phyloP scores from a whole-genome alignment of 2,329 filamentous ascomycete species.

The Curvularia eragrostidis region DNA sequence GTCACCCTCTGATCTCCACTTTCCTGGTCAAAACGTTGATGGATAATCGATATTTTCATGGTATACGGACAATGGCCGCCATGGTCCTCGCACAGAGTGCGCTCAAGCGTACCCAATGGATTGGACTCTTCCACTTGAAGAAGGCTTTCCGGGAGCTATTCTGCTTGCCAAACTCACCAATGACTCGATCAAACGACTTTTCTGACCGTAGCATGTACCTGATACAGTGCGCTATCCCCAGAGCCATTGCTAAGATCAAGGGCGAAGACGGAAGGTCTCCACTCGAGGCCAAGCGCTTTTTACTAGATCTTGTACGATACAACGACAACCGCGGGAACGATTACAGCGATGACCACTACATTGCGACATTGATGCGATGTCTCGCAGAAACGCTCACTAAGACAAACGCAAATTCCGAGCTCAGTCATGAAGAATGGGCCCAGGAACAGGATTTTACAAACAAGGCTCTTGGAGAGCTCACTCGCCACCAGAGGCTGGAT shows the following conservation, averaged over 20 bases:
- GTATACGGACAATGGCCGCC: constrained; percentile 86
- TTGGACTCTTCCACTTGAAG: constrained; percentile 83
- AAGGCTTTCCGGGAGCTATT: constrained; percentile 88
- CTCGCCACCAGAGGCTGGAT: constrained; percentile 68
- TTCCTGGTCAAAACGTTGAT: constrained; percentile 89
- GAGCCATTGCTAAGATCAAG: constrained; percentile 79
- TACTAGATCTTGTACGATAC: constrained; percentile 87
- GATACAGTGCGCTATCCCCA: constrained; percentile 82
- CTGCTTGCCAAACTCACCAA: constrained; percentile 77
- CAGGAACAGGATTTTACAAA: constrained; percentile 62
- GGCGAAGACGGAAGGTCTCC: constrained; percentile 79
- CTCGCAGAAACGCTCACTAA: constrained; percentile 62
- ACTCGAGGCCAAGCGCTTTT: constrained; percentile 77
- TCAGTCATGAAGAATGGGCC: constrained; percentile 54
- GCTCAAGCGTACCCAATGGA: constrained; percentile 63
- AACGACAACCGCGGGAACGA: constrained; percentile 94
- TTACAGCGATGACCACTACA: constrained; percentile 88
- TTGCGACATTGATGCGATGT: constrained; percentile 76
- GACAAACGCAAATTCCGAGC: constrained; percentile 49
- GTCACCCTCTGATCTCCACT: constrained; percentile 83
- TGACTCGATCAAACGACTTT: constrained; percentile 90
- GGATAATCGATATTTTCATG: constrained; percentile 91
- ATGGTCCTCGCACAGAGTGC: constrained; percentile 79
- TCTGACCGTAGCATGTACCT: constrained; percentile 83
- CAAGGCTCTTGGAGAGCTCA: constrained; percentile 66